Percentiles rank a stretch among this genome's conserved stretches.
These are phyloP conservation scores for Eleusine coracana DNA, from an alignment of 176 grass and related monocot genomes.

Conservation along the genomic window DNA sequence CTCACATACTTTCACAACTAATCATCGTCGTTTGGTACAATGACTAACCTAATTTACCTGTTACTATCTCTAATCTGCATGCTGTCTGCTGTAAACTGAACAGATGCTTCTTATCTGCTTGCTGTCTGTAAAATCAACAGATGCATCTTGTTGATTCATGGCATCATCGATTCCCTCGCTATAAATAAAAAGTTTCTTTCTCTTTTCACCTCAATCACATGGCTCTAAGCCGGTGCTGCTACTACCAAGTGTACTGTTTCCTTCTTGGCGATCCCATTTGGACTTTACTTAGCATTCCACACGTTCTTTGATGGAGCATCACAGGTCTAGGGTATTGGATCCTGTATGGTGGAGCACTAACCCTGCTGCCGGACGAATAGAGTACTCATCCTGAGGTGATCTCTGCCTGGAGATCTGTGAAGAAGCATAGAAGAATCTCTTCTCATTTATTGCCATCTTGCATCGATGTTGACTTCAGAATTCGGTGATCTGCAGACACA, in stretches of 20 bases:
- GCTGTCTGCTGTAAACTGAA: neutral
- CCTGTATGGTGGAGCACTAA: conserved; percentile 43
- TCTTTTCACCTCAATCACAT: neutral
- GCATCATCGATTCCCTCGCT: neutral
- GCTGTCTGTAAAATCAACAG: neutral
- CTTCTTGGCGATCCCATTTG: conserved; percentile 28
- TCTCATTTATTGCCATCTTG: conserved; percentile 51
- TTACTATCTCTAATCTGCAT: conserved; percentile 1
- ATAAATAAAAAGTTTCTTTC: neutral
- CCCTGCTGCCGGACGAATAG: conserved; percentile 33
- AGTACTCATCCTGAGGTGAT: conserved; percentile 41
- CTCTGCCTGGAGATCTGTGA: conserved; percentile 50
- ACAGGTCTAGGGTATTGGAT: conserved; percentile 31
- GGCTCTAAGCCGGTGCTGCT: neutral
- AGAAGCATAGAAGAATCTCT: conserved; percentile 25
- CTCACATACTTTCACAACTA: neutral
- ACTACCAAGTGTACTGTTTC: conserved; percentile 14
- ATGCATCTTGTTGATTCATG: conserved; percentile 3
- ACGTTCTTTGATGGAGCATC: conserved; percentile 23
- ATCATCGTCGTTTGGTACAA: neutral
- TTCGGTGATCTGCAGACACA: conserved; percentile 2
- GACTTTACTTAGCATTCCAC: conserved; percentile 26
- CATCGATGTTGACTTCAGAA: conserved; percentile 43
- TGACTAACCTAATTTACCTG: neutral
- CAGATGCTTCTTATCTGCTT: neutral